Percentiles rank a stretch among this genome's conserved stretches.
Evolutionary conservation across 306 rosid genomes (phyloP).

Genomic region (Morella rubra): DNA sequence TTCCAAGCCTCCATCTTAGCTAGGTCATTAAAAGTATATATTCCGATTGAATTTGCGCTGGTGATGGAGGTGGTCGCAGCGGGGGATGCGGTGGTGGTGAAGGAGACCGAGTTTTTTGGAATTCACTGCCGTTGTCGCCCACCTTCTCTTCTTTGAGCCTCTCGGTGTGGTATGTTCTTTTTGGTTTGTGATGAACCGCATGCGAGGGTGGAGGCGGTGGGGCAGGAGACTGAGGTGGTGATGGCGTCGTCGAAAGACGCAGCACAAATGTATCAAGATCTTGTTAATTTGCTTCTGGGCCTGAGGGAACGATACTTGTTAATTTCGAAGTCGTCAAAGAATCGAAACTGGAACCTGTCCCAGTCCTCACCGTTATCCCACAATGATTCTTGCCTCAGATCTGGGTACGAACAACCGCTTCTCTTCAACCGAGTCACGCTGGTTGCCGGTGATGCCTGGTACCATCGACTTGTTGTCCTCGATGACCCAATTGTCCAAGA

Average conservation of each 20-base stretch:
- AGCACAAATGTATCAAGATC: constrained; percentile 44
- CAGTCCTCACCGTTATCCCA: constrained; percentile 40
- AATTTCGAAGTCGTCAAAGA: constrained; percentile 69
- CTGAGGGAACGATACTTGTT: constrained; percentile 20
- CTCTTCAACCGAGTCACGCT: constrained; percentile 44
- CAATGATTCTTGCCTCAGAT: constrained; percentile 56
- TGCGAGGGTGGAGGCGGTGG: constrained; percentile 37
- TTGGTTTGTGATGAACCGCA: constrained; percentile 3
- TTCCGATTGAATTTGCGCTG: constrained; percentile 29
- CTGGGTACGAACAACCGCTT: constrained; percentile 82
- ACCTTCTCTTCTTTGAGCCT: neutral
- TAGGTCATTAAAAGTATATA: constrained; percentile 8
- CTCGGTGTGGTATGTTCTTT: constrained; percentile 24
- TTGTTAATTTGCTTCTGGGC: neutral
- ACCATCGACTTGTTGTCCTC: neutral
- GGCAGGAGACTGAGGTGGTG: constrained; percentile 20
- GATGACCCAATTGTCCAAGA: neutral
- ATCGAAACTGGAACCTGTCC: constrained; percentile 40
- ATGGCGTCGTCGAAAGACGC: constrained; percentile 23
- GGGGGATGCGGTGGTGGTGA: constrained; percentile 15
- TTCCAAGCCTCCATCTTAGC: no score
- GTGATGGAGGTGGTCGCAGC: constrained; percentile 32
- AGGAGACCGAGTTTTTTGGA: constrained; percentile 27
- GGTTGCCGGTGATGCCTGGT: constrained; percentile 31
- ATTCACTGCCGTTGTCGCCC: constrained; percentile 10